Evolutionary conservation across 2,329 filamentous ascomycete species (phyloP), one percentile per base, ranked within the genome.

Genomic region (Canariomyces notabilis): DNA sequence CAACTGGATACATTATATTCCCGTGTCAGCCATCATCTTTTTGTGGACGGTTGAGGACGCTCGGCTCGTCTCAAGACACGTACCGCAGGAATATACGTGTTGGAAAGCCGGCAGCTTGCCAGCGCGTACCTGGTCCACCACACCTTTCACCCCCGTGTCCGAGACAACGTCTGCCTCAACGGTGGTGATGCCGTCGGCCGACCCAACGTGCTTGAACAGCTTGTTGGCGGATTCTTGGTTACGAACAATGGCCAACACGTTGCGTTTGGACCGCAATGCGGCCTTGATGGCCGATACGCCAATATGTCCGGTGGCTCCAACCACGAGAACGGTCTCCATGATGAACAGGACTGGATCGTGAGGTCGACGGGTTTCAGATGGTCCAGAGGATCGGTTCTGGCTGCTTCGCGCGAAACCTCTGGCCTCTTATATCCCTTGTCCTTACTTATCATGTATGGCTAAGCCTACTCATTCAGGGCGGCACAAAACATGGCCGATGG

Each of bases 291-390:
- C 64, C 4, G 65, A 52, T 5, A 63, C 50, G 49, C 67, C 66
- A 38, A 69, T 66, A 49, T 69, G 67, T 15, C 66, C 66, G 7
- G 65, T 67, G 1, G 66, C 59, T 29, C n/a, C 67, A 36, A 69
- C 57, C 32, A 70, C 54, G 16, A 70, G 59, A 42, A 70, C n/a
- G n/a, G n/a, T n/a, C n/a, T n/a, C n/a, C n/a, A n/a, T n/a, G n/a
- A n/a, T n/a, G n/a, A n/a, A n/a, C n/a, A n/a, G n/a, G n/a, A n/a
- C n/a, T n/a, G n/a, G n/a, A n/a, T n/a, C n/a, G n/a, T n/a, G n/a
- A n/a, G n/a, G n/a, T n/a, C n/a, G n/a, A n/a, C n/a, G n/a, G n/a
- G n/a, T n/a, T n/a, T n/a, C n/a, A n/a, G n/a, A n/a, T n/a, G n/a
- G n/a, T n/a, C n/a, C n/a, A n/a, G n/a, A n/a, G n/a, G n/a, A n/a